Percentiles rank a stretch among this genome's conserved stretches.
Conservation (phyloP, 768 basidiomycete genomes). For the Lepiota brunneoincarnata region DNA sequence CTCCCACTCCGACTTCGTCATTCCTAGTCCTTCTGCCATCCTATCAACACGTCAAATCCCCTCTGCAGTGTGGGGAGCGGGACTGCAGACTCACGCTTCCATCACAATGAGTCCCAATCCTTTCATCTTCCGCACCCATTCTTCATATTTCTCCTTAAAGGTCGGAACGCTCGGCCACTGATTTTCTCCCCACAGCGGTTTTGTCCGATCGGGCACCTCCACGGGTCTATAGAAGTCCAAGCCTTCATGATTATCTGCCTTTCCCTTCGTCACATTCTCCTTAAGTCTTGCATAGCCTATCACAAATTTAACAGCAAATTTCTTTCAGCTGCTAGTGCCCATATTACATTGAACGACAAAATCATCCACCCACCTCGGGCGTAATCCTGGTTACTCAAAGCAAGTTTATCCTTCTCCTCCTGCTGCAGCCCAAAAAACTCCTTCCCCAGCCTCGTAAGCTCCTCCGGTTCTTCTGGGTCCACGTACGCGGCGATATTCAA, state of each 20-base stretch:
- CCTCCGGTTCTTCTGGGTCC: conserved; percentile 56
- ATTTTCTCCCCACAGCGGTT: conserved; percentile 80
- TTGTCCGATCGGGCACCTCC: conserved; percentile 63
- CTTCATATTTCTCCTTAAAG: conserved; percentile 64
- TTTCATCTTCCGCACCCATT: conserved; percentile 88
- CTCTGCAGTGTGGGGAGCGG: background rate
- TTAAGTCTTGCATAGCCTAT: conserved; percentile 77
- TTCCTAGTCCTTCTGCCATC: conserved; percentile 79
- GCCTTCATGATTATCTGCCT: conserved; percentile 83
- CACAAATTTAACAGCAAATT: background rate
- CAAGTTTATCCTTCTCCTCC: conserved; percentile 76
- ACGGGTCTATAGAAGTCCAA: conserved; percentile 82
- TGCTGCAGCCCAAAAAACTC: conserved; percentile 73
- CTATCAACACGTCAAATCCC: conserved; percentile 30
- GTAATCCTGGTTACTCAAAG: conserved; percentile 63
- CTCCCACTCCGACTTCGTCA: conserved; percentile 68
- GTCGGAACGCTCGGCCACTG: conserved; percentile 70
- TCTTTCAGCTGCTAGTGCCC: background rate
- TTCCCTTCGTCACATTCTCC: conserved; percentile 85
- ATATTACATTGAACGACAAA: no score
- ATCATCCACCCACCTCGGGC: conserved; percentile 58
- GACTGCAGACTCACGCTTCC: conserved; percentile 66
- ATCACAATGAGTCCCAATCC: conserved; percentile 75
- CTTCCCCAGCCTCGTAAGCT: conserved; percentile 60
- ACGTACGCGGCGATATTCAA: conserved; percentile 65